Conservation (phyloP, 2,329 filamentous ascomycete species). For the Fusarium heterosporum region DNA sequence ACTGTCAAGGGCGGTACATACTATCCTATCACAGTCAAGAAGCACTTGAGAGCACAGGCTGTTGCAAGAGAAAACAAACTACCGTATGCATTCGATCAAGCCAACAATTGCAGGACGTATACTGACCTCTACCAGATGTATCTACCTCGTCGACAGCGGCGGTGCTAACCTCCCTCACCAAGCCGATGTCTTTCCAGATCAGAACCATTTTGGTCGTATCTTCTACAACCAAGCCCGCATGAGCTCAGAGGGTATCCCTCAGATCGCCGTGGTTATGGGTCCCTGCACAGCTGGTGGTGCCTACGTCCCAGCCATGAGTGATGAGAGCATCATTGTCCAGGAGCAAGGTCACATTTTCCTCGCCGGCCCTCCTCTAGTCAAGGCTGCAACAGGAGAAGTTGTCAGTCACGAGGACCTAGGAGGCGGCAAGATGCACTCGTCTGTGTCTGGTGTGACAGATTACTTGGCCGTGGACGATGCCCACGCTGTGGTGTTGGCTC, state of each 20-base stretch:
- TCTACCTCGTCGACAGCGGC: slow-evolving; percentile 96
- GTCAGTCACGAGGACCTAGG: slow-evolving; percentile 92
- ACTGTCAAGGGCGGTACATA: slow-evolving; percentile 98
- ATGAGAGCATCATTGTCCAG: slow-evolving; percentile 96
- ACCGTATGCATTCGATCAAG: slow-evolving; percentile 60
- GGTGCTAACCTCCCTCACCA: slow-evolving; percentile 96
- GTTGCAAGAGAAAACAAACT: slow-evolving; percentile 88
- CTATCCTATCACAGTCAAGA: slow-evolving; percentile 97
- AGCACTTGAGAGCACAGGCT: slow-evolving; percentile 91
- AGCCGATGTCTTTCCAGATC: slow-evolving; percentile 94
- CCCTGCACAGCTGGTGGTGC: slow-evolving; percentile 96
- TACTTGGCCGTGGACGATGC: slow-evolving; percentile 95
- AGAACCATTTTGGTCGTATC: slow-evolving; percentile 94
- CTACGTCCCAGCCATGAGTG: slow-evolving; percentile 97
- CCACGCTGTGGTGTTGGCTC: slow-evolving; percentile 86
- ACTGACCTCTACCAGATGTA: slow-evolving; percentile 67
- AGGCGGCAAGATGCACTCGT: slow-evolving; percentile 88
- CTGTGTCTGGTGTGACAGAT: slow-evolving; percentile 92
- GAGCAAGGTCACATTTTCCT: slow-evolving; percentile 98
- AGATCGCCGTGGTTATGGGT: slow-evolving; percentile 96
- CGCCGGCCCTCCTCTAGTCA: slow-evolving; percentile 92
- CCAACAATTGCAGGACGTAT: not conserved
- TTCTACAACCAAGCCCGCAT: slow-evolving; percentile 98
- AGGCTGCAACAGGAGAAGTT: slow-evolving; percentile 93
- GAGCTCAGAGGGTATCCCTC: slow-evolving; percentile 88